A percentile compares a stretch with the other conserved stretches of the same genome.
Conservation (phyloP, 1,139 yeast genomes). For the Pichia norvegensis region DNA sequence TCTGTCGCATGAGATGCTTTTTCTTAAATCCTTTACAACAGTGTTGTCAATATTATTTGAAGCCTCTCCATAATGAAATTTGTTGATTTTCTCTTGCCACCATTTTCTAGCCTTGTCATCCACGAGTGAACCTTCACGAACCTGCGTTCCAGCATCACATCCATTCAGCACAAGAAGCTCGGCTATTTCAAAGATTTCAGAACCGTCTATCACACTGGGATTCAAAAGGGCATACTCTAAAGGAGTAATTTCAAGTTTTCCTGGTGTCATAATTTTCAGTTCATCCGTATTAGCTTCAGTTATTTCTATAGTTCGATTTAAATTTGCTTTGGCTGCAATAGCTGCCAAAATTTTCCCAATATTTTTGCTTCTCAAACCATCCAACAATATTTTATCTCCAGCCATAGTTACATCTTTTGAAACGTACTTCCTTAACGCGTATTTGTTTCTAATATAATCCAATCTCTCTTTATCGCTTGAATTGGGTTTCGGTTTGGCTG, state of each 20-base stretch:
- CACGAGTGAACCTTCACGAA: slow-evolving; percentile 4
- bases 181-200: slow-evolving; percentile 52
- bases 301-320: slow-evolving; percentile 22
- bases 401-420: slow-evolving; percentile 11
- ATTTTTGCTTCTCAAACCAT: slow-evolving; percentile 46
- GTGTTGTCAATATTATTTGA: not conserved
- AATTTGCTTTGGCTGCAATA: slow-evolving; percentile 39
- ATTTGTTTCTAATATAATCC: slow-evolving; percentile 45
- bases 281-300: slow-evolving; percentile 22
- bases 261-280: too few species aligned
- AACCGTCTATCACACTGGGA: slow-evolving; percentile 22
- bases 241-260: slow-evolving; percentile 25
- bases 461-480: slow-evolving; percentile 32
- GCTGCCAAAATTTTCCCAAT: slow-evolving; percentile 39
- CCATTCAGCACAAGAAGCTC: slow-evolving; percentile 71
- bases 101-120: slow-evolving; percentile 39
- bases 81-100: slow-evolving; percentile 42
- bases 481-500: slow-evolving; percentile 18
- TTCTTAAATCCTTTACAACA: not conserved
- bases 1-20: not conserved
- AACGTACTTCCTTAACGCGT: slow-evolving; percentile 36
- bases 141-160: slow-evolving; percentile 30
- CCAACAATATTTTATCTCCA: slow-evolving; percentile 29
- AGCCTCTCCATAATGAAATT: slow-evolving; percentile 12
- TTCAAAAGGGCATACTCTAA: slow-evolving; percentile 57